Conservation (phyloP, 1,284 basidiomycete genomes). For the Ustilago crameri region DNA sequence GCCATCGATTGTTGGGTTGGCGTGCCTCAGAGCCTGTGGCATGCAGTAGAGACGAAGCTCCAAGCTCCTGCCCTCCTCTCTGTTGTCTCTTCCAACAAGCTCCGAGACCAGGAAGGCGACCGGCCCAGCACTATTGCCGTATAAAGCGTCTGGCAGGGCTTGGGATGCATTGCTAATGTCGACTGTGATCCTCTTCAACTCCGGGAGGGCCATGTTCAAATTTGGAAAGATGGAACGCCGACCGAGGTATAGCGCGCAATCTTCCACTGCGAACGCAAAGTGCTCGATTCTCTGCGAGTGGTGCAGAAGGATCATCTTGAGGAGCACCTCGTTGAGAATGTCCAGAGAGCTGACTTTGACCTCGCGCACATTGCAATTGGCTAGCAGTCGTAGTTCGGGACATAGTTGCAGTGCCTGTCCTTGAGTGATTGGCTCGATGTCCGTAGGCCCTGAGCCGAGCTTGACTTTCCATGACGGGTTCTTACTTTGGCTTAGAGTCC, state of each 20-base stretch:
- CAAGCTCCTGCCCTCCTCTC: too few relatives aligned
- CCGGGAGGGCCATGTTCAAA: slow-evolving; percentile 5
- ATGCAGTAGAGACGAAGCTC: too few relatives aligned
- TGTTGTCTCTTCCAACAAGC: too few relatives aligned
- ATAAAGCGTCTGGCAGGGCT: too few relatives aligned
- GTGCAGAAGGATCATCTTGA: slow-evolving; percentile 14
- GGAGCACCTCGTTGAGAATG: slow-evolving; percentile 18
- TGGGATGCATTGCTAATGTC: slow-evolving; percentile 12
- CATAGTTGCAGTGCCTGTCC: slow-evolving; percentile 7
- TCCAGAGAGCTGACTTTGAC: slow-evolving; percentile 22
- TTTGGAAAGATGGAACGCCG: slow-evolving; percentile 18
- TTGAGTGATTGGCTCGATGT: slow-evolving; percentile 13
- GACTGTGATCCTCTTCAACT: slow-evolving; percentile 12
- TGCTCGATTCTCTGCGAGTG: slow-evolving; percentile 4
- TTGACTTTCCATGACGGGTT: slow-evolving; percentile 25
- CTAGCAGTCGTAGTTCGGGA: slow-evolving; percentile 6
- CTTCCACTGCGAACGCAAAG: slow-evolving; percentile 19
- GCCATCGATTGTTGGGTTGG: too few relatives aligned
- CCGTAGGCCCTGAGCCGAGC: slow-evolving; percentile 7
- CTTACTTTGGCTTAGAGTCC: neutral
- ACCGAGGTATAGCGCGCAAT: slow-evolving; percentile 17
- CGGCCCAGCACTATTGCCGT: too few relatives aligned
- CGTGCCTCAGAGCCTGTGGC: too few relatives aligned
- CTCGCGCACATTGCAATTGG: neutral
- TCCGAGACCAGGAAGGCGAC: too few relatives aligned